phyloP scores from a whole-genome alignment of 1,284 basidiomycete species.

The Austroboletus olivaceoglutinosus region DNA sequence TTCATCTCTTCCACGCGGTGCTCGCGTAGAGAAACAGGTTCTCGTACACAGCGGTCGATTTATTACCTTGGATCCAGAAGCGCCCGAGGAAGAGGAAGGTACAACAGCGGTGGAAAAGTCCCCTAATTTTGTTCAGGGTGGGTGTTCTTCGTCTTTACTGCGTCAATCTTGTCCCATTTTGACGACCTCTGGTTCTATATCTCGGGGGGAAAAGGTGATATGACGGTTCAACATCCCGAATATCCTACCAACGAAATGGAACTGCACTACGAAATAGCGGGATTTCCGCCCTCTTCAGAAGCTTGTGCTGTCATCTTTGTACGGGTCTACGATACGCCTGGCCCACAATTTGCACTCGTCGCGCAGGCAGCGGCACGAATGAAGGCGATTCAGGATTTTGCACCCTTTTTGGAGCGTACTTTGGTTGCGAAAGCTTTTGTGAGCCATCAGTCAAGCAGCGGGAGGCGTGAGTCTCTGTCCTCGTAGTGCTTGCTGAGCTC shows the following conservation, averaged over 20 bases:
- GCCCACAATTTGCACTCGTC: constrained; percentile 6
- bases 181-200: background rate
- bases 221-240: constrained; percentile 7
- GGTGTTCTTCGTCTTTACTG: background rate
- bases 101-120: constrained; percentile 30
- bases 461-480: constrained; percentile 16
- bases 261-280: constrained; percentile 48
- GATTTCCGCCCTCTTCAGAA: constrained; percentile 39
- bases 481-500: background rate
- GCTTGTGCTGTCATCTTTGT: constrained; percentile 46
- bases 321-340: constrained; percentile 27
- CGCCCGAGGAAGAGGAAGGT: constrained; percentile 42
- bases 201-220: constrained; percentile 16
- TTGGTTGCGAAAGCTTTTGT: constrained; percentile 29
- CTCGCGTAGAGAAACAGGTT: constrained; percentile 71
- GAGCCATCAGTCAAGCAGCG: constrained; percentile 4
- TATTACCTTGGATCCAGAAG: constrained; percentile 33
- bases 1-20: constrained; percentile 73
- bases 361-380: constrained; percentile 25
- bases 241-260: constrained; percentile 17
- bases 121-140: constrained; percentile 45
- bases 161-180: background rate
- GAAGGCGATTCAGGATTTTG: constrained; percentile 16
- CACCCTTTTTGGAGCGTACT: constrained; percentile 22
- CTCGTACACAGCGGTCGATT: constrained; percentile 64